Percentiles rank a stretch among this genome's conserved stretches.
phyloP scores from a whole-genome alignment of 1,284 basidiomycete species.

The Sanghuangporus baumii region DNA sequence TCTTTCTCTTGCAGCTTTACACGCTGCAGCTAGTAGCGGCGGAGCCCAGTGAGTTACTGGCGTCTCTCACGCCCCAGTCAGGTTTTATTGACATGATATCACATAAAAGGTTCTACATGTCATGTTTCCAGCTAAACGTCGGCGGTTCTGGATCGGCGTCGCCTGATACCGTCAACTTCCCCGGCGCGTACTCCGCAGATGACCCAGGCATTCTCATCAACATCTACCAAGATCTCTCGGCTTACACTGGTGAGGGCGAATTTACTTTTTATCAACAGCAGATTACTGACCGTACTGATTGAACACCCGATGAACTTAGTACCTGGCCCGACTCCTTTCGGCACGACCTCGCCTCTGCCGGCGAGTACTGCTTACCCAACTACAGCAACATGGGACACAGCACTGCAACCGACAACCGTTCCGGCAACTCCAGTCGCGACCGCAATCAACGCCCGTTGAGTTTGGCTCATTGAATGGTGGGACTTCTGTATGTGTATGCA shows the following conservation, averaged over 20 bases:
- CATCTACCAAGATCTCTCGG: constrained; percentile 26
- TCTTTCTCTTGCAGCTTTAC: constrained; percentile 32
- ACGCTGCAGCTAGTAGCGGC: constrained; percentile 37
- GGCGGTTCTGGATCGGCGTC: constrained; percentile 35
- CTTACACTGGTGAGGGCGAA: constrained; percentile 30
- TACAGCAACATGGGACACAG: constrained; percentile 35
- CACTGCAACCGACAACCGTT: constrained; percentile 31
- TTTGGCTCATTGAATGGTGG: too few relatives aligned
- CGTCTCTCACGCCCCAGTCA: background rate
- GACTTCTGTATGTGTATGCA: too few relatives aligned
- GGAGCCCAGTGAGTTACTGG: constrained; percentile 34
- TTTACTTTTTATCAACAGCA: background rate
- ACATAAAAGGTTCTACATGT: constrained; percentile 36
- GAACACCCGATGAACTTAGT: constrained; percentile 25
- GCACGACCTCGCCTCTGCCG: constrained; percentile 28
- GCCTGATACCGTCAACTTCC: constrained; percentile 41
- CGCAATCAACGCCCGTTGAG: constrained; percentile 4
- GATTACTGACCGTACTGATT: background rate
- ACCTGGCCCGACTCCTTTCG: constrained; percentile 40
- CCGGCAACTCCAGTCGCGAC: constrained; percentile 19
- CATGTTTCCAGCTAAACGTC: constrained; percentile 45
- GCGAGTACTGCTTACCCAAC: constrained; percentile 32
- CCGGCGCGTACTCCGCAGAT: constrained; percentile 38
- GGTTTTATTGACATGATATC: background rate
- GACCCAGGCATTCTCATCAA: constrained; percentile 37